Evolutionary conservation across 2,329 filamentous ascomycete genomes (phyloP).

Genomic region (Stagonosporopsis chrysanthemi): DNA sequence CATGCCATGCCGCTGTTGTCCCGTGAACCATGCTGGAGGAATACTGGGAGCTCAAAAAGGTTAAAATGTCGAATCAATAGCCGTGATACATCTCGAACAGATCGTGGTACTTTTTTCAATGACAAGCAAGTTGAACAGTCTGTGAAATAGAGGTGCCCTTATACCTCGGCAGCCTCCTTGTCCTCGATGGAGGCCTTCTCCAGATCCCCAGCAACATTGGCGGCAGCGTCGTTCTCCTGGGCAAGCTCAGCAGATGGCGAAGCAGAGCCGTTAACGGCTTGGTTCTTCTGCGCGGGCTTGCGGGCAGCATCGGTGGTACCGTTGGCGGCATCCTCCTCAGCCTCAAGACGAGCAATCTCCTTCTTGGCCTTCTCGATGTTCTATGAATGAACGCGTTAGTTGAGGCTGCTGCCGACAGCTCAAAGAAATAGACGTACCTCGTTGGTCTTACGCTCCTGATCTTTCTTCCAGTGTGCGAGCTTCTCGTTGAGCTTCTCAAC

Average conservation of each 20-base stretch:
- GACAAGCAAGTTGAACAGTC: constrained; percentile 14
- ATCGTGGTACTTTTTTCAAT: constrained; percentile 27
- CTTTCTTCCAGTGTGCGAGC: constrained; percentile 87
- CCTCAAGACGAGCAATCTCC: constrained; percentile 84
- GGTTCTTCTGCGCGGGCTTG: constrained; percentile 61
- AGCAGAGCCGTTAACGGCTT: constrained; percentile 59
- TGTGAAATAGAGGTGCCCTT: constrained; percentile 16
- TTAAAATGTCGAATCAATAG: constrained; percentile 27
- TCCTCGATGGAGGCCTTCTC: constrained; percentile 69
- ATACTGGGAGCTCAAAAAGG: constrained; percentile 22
- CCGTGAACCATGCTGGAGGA: constrained; percentile 30
- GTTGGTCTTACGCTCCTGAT: constrained; percentile 88
- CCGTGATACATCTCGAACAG: constrained; percentile 27
- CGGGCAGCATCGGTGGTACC: constrained; percentile 64
- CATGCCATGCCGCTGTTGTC: constrained; percentile 32
- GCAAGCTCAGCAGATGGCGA: constrained; percentile 62
- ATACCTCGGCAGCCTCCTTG: constrained; percentile 38
- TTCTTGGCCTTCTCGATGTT: constrained; percentile 97
- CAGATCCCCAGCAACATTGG: constrained; percentile 66
- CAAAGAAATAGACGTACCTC: constrained; percentile 67
- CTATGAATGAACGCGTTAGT: constrained; percentile 55
- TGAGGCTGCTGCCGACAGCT: background rate
- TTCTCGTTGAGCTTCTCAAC: constrained; percentile 93
- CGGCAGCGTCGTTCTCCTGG: constrained; percentile 66
- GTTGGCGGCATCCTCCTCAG: constrained; percentile 68